A percentile compares a stretch with the other conserved stretches of the same genome.
Evolutionary conservation across 1,284 basidiomycete genomes (phyloP).

Genomic region (Caloboletus inedulis): DNA sequence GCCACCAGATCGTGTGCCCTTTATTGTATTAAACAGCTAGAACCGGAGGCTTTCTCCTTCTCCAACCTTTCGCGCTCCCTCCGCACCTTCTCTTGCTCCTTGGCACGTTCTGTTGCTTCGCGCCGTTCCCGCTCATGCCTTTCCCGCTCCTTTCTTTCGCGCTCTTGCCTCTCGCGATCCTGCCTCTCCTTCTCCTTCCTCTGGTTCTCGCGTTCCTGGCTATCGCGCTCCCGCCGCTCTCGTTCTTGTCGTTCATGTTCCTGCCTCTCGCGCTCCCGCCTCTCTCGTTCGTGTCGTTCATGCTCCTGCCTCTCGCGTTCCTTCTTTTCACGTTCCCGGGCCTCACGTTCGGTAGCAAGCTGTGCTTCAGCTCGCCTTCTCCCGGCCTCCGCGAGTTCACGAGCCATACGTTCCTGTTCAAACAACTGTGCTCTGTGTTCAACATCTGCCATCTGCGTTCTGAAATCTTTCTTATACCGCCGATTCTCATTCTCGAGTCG

Average conservation of each 20-base stretch:
- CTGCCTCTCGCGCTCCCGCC: not conserved
- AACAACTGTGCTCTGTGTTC: slow-evolving; percentile 14
- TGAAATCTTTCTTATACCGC: slow-evolving; percentile 16
- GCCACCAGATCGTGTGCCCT: not conserved
- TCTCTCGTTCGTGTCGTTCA: not conserved
- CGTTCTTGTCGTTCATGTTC: not conserved
- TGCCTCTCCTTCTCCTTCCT: not conserved
- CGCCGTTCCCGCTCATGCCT: not conserved
- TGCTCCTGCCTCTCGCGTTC: slow-evolving; percentile 5
- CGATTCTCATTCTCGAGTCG: slow-evolving; percentile 29
- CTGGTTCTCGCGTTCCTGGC: not conserved
- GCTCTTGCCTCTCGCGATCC: not conserved
- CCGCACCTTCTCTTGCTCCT: not conserved
- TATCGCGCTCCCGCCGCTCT: not conserved
- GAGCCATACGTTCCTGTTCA: slow-evolving; percentile 21
- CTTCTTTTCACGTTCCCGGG: slow-evolving; percentile 9
- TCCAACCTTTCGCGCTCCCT: not conserved
- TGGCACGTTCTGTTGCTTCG: not conserved
- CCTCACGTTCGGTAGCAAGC: slow-evolving; percentile 17
- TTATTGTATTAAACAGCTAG: slow-evolving; percentile 13
- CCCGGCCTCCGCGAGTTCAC: slow-evolving; percentile 21
- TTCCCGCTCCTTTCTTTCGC: not conserved
- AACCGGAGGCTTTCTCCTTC: slow-evolving; percentile 2
- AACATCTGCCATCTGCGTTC: slow-evolving; percentile 20
- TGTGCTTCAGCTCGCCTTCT: slow-evolving; percentile 18